These are phyloP conservation scores for Stemphylium beticola DNA, from an alignment of 2,329 filamentous ascomycete genomes.

Conservation along the genomic window DNA sequence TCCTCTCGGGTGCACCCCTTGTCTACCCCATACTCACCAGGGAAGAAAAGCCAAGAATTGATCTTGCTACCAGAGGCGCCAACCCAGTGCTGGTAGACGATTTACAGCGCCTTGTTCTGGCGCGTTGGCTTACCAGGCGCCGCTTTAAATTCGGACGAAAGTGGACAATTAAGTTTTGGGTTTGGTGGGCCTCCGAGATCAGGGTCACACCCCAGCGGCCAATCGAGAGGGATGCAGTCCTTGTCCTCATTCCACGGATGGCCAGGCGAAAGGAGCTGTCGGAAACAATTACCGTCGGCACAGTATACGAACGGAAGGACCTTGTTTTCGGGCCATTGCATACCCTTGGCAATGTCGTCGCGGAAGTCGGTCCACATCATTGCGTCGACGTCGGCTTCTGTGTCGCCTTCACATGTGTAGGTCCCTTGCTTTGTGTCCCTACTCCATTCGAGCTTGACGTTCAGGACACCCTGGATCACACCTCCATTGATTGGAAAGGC, in stretches of 20 bases:
- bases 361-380: conserved; percentile 3
- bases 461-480: conserved; percentile 1
- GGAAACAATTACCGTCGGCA: background rate
- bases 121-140: background rate
- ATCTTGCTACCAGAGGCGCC: too few relatives aligned
- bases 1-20: background rate
- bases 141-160: background rate
- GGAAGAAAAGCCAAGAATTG: background rate
- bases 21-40: background rate
- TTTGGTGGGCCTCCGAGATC: background rate
- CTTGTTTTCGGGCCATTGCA: background rate
- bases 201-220: background rate
- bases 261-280: background rate
- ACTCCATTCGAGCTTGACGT: conserved; percentile 1
- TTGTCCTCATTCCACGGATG: background rate
- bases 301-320: background rate
- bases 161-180: conserved; percentile 1
- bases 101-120: background rate
- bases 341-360: background rate
- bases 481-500: conserved; percentile 6
- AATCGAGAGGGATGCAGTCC: background rate
- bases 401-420: background rate
- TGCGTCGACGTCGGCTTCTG: background rate
- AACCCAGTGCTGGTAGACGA: background rate
- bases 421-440: background rate